Percentiles rank a stretch among this genome's conserved stretches.
These are phyloP conservation scores for Kluyveromyces marxianus DNA, from an alignment of 1,139 yeast species.

Conservation along the genomic window DNA sequence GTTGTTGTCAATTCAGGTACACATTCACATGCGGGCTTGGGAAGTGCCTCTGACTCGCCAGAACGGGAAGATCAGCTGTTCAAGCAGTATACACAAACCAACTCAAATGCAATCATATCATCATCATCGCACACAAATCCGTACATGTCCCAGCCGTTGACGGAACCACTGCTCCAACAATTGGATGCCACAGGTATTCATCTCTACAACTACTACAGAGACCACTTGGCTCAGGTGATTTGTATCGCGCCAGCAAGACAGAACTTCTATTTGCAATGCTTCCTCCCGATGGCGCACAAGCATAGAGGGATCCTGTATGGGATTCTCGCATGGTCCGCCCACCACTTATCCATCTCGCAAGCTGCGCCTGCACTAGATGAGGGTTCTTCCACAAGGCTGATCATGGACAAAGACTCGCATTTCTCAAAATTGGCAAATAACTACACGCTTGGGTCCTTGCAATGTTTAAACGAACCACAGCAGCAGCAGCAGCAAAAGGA, in stretches of 20 bases:
- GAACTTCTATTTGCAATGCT: slow-evolving; percentile 65
- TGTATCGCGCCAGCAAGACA: slow-evolving; percentile 60
- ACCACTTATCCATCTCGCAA: slow-evolving; percentile 36
- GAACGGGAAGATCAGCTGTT: too few species aligned
- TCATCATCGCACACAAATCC: neutral
- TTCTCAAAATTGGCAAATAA: slow-evolving; percentile 28
- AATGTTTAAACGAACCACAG: slow-evolving; percentile 7
- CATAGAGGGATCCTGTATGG: slow-evolving; percentile 64
- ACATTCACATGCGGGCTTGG: too few species aligned
- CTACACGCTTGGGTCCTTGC: slow-evolving; percentile 16
- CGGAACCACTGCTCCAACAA: slow-evolving; percentile 25
- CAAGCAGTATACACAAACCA: too few species aligned
- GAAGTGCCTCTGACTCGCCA: too few species aligned
- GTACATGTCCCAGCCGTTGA: slow-evolving; percentile 13
- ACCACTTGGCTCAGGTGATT: slow-evolving; percentile 48
- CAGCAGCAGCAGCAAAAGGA: neutral
- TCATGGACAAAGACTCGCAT: slow-evolving; percentile 27
- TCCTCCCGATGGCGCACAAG: slow-evolving; percentile 66
- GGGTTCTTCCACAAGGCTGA: slow-evolving; percentile 15
- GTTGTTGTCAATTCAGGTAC: too few species aligned
- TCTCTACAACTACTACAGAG: slow-evolving; percentile 60
- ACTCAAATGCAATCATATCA: too few species aligned
- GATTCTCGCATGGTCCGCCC: slow-evolving; percentile 70
- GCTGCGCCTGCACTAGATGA: slow-evolving; percentile 16
- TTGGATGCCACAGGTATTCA: slow-evolving; percentile 40